Evolutionary conservation across 2,329 filamentous ascomycete species (phyloP).

Genomic region (Fonsecaea pedrosoi): DNA sequence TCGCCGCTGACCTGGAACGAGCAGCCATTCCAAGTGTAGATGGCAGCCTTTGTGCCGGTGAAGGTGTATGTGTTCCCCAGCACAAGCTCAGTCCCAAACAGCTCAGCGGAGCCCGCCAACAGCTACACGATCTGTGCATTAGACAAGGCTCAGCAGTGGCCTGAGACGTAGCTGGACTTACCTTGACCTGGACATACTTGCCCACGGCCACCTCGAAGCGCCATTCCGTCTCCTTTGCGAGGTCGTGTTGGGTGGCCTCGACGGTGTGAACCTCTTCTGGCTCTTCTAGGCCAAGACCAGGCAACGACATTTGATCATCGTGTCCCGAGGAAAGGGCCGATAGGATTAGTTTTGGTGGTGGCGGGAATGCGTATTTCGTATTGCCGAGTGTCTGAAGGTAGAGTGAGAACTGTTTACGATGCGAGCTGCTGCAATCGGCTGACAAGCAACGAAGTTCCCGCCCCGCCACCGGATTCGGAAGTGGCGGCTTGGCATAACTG

Average conservation of each 20-base stretch:
- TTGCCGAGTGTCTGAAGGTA: background rate
- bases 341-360: background rate
- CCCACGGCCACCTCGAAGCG: constrained; percentile 73
- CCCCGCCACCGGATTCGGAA: background rate
- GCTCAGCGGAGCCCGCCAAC: constrained; percentile 81
- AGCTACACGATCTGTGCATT: constrained; percentile 56
- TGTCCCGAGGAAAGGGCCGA: constrained; percentile 9
- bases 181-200: constrained; percentile 60
- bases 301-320: constrained; percentile 69
- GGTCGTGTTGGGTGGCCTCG: constrained; percentile 56
- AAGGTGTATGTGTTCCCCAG: constrained; percentile 81
- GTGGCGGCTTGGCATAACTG: constrained; percentile 13
- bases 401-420: background rate
- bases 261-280: constrained; percentile 56
- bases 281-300: constrained; percentile 73
- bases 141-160: background rate
- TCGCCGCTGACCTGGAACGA: constrained; percentile 76
- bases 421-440: constrained; percentile 1
- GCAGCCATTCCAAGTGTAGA: constrained; percentile 93
- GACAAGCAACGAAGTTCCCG: background rate
- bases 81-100: constrained; percentile 93
- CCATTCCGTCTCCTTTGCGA: constrained; percentile 75
- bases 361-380: background rate
- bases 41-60: constrained; percentile 79
- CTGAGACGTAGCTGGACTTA: constrained; percentile 41